Conservation (phyloP, 371 early-diverging fungal genomes). For the Dinochytrium kinnereticum region DNA sequence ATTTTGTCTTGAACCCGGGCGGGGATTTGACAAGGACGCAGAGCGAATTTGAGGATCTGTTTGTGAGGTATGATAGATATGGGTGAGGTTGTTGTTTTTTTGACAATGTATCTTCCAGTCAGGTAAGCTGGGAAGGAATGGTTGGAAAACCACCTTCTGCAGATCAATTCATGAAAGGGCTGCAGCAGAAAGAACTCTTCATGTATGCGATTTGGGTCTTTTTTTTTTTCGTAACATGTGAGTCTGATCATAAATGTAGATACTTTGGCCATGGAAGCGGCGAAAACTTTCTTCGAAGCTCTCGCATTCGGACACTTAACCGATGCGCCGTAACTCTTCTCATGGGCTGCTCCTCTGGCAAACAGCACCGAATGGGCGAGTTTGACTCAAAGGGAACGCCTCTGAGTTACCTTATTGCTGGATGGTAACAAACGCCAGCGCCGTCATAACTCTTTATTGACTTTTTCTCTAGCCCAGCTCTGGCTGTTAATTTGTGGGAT, state of each 20-base stretch:
- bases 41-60: conserved; percentile 65
- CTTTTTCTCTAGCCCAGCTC: conserved; percentile 64
- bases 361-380: not conserved
- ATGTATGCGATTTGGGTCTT: too few species aligned
- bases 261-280: conserved; percentile 16
- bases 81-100: not conserved
- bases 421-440: conserved; percentile 9
- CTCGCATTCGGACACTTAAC: not conserved
- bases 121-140: conserved; percentile 70
- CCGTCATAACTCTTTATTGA: too few species aligned
- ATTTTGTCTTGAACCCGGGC: conserved; percentile 88
- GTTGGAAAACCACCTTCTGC: conserved; percentile 73
- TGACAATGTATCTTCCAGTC: conserved; percentile 16
- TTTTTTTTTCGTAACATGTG: not conserved
- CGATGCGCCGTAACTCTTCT: not conserved
- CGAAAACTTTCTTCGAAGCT: not conserved
- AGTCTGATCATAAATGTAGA: not conserved
- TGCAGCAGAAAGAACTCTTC: conserved; percentile 70
- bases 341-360: conserved; percentile 9
- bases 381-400: not conserved
- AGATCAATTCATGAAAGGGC: conserved; percentile 62
- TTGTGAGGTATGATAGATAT: conserved; percentile 60
- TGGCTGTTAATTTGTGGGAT: conserved; percentile 98
- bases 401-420: not conserved
- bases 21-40: conserved; percentile 87